A percentile compares a stretch with the other conserved stretches of the same genome.
Evolutionary conservation across 257 asterid species (phyloP).

Genomic region (Lavandula angustifolia): DNA sequence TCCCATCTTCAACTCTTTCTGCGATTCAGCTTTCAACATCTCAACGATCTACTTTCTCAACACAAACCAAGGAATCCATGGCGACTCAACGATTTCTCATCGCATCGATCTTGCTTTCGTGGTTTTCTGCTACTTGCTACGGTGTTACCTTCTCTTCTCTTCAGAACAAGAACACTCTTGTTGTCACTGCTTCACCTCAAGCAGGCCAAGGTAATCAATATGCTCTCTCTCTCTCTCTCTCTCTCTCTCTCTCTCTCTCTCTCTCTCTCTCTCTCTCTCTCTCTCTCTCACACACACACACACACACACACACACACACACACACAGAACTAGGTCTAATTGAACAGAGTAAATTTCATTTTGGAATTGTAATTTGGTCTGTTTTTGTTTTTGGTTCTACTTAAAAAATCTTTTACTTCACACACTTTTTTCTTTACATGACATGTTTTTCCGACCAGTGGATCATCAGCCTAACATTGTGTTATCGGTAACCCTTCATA

Average conservation of each 20-base stretch:
- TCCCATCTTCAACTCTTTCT: constrained; percentile 10
- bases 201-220: constrained; percentile 34
- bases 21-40: not conserved
- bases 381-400: no score
- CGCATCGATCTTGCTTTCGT: constrained; percentile 31
- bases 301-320: no score
- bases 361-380: no score
- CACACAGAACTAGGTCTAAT: no score
- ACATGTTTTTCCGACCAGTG: no score
- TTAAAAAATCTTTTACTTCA: no score
- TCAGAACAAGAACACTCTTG: constrained; percentile 13
- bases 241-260: not conserved
- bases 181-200: constrained; percentile 22
- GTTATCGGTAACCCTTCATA: no score
- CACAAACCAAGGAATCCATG: constrained; percentile 27
- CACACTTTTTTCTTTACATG: no score
- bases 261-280: no score
- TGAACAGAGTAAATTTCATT: no score
- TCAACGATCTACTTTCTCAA: not conserved
- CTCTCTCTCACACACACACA: no score
- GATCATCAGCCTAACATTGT: no score
- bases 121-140: constrained; percentile 36
- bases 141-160: constrained; percentile 35
- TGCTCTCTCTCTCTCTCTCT: not conserved
- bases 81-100: constrained; percentile 28